These are phyloP conservation scores for Rhodomyrtus tomentosa DNA, from an alignment of 345 rosid species.

Conservation along the genomic window DNA sequence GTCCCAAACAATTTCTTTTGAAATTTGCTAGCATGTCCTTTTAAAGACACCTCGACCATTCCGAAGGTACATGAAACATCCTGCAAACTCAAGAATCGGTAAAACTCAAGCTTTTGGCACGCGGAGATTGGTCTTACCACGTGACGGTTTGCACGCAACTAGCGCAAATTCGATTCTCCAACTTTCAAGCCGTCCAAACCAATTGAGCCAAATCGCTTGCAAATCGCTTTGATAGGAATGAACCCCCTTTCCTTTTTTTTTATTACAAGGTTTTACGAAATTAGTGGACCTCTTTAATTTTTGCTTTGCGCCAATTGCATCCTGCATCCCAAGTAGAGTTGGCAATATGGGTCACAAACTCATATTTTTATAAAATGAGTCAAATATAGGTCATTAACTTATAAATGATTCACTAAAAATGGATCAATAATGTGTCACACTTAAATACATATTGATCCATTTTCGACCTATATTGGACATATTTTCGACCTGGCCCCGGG, in stretches of 20 bases:
- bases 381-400: too few relatives aligned
- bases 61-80: background rate
- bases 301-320: background rate
- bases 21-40: background rate
- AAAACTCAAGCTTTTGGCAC: background rate
- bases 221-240: background rate
- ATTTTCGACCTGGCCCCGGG: too few relatives aligned
- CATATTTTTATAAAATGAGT: too few relatives aligned
- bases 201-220: background rate
- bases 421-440: too few relatives aligned
- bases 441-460: too few relatives aligned
- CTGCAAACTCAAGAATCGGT: background rate
- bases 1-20: background rate
- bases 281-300: background rate
- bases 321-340: background rate
- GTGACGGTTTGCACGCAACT: rapidly evolving
- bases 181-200: background rate
- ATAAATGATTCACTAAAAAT: too few relatives aligned
- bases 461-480: too few relatives aligned
- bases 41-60: rapidly evolving
- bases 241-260: too few relatives aligned
- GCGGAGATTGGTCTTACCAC: rapidly evolving
- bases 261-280: too few relatives aligned
- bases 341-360: too few relatives aligned
- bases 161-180: rapidly evolving